Evolutionary conservation across 495 filamentous ascomycete genomes (phyloP).

Genomic region (Aspergillus sclerotiicarbonarius): DNA sequence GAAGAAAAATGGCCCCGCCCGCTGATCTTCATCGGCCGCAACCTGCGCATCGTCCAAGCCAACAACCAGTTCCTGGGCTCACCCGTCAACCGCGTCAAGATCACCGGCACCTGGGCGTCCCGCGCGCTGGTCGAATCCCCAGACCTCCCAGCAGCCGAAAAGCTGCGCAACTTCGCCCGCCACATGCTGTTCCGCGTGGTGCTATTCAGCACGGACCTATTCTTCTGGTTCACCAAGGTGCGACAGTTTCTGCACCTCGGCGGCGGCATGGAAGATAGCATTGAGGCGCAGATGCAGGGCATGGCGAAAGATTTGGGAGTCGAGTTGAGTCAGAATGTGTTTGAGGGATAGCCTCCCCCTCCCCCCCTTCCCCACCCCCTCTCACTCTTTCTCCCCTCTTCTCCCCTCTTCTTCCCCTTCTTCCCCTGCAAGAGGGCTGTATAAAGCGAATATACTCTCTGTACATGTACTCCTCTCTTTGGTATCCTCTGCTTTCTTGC

Average conservation of each 20-base stretch:
- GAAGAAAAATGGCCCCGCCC: slow-evolving; percentile 91
- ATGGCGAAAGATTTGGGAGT: slow-evolving; percentile 92
- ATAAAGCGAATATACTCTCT: not conserved
- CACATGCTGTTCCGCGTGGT: slow-evolving; percentile 81
- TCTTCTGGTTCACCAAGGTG: slow-evolving; percentile 77
- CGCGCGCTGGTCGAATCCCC: slow-evolving; percentile 69
- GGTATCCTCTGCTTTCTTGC: not conserved
- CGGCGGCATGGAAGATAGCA: slow-evolving; percentile 88
- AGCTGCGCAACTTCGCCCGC: slow-evolving; percentile 56
- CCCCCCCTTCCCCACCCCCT: not conserved
- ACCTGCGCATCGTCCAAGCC: slow-evolving; percentile 86
- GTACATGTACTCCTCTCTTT: not conserved
- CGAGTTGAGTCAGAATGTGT: slow-evolving; percentile 81
- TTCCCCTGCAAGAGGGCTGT: too few species aligned
- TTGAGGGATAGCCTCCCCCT: slow-evolving; percentile 62
- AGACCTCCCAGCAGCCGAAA: slow-evolving; percentile 55
- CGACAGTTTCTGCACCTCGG: slow-evolving; percentile 71
- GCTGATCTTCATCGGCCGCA: slow-evolving; percentile 92
- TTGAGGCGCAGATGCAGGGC: slow-evolving; percentile 78
- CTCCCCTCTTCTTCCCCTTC: not conserved
- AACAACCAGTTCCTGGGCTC: slow-evolving; percentile 85
- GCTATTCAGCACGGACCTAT: slow-evolving; percentile 72
- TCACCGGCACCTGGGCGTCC: slow-evolving; percentile 87
- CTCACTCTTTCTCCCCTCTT: too few species aligned
- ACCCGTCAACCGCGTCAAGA: slow-evolving; percentile 92